Evolutionary conservation across 352 stramenopile genomes (phyloP).

Genomic region (Phytopythium cucurbitacearum): DNA sequence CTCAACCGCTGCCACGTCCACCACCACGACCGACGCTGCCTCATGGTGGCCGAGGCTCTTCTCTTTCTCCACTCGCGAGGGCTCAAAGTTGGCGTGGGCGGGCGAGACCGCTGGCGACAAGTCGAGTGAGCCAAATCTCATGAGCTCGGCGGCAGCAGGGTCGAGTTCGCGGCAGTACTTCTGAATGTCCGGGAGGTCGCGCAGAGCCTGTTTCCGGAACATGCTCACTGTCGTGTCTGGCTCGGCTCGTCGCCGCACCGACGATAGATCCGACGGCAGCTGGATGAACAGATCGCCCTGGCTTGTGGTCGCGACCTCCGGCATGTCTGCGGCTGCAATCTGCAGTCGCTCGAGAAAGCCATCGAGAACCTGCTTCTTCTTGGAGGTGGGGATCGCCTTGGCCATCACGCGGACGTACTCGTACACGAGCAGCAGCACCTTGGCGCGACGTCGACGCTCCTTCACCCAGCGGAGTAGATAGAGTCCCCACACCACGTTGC

Average conservation of each 20-base stretch:
- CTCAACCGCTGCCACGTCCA: not conserved
- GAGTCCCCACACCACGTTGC: constrained; percentile 14
- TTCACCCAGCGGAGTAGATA: not conserved
- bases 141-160: not conserved
- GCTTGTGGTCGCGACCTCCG: too few relatives aligned
- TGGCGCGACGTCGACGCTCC: constrained; percentile 11
- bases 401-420: constrained; percentile 31
- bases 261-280: too few relatives aligned
- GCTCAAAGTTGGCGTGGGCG: too few relatives aligned
- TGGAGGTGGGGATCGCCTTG: constrained; percentile 14
- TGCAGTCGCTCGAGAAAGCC: too few relatives aligned
- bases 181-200: not conserved
- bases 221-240: too few relatives aligned
- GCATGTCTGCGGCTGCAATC: too few relatives aligned
- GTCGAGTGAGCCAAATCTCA: too few relatives aligned
- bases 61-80: too few relatives aligned
- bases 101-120: too few relatives aligned
- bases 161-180: not conserved
- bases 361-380: constrained; percentile 10
- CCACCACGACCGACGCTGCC: not conserved
- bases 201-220: not conserved
- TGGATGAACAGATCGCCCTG: too few relatives aligned
- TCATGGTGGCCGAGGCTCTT: not conserved
- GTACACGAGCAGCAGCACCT: constrained; percentile 25
- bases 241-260: too few relatives aligned